Percentiles rank a stretch among this genome's conserved stretches.
phyloP scores from a whole-genome alignment of 257 asterid species.

The Hygrophila difformis region DNA sequence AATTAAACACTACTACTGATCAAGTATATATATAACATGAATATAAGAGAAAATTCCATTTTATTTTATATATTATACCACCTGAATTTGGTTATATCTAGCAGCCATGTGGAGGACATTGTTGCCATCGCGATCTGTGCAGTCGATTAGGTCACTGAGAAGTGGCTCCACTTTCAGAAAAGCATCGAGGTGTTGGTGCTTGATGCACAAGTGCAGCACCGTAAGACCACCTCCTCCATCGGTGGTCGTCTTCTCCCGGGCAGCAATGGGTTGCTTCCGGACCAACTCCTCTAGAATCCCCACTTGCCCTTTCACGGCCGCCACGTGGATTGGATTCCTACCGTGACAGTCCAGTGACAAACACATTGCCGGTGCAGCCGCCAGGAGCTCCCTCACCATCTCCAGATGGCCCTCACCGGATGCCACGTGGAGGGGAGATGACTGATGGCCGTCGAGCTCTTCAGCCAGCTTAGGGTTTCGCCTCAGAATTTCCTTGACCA shows the following conservation, averaged over 20 bases:
- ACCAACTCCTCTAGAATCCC: slow-evolving; percentile 20
- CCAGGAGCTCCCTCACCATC: slow-evolving; percentile 13
- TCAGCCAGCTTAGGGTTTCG: slow-evolving; percentile 21
- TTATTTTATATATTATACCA: too few species aligned
- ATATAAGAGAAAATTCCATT: too few species aligned
- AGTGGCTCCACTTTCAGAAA: slow-evolving; percentile 21
- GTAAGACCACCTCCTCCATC: slow-evolving; percentile 21
- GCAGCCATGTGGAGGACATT: slow-evolving; percentile 33
- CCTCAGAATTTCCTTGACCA: slow-evolving; percentile 21
- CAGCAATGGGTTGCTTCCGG: slow-evolving; percentile 20
- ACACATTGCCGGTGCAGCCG: slow-evolving; percentile 31
- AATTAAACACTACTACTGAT: too few species aligned
- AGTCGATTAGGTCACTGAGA: slow-evolving; percentile 14
- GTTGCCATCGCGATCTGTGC: slow-evolving; percentile 30
- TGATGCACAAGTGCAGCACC: slow-evolving; percentile 39
- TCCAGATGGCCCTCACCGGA: slow-evolving; percentile 26
- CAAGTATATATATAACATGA: neutral
- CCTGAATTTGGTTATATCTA: slow-evolving; percentile 33
- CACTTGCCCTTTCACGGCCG: slow-evolving; percentile 36
- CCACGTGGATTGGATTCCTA: slow-evolving; percentile 45
- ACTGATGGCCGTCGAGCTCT: slow-evolving; percentile 24
- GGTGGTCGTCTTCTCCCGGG: slow-evolving; percentile 27
- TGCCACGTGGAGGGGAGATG: slow-evolving; percentile 42
- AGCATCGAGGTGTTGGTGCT: slow-evolving; percentile 20
- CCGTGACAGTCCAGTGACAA: slow-evolving; percentile 36